Evolutionary conservation across 2,329 filamentous ascomycete genomes (phyloP), one percentile per base, ranked within the genome.

Genomic region (Fusarium sp.): DNA sequence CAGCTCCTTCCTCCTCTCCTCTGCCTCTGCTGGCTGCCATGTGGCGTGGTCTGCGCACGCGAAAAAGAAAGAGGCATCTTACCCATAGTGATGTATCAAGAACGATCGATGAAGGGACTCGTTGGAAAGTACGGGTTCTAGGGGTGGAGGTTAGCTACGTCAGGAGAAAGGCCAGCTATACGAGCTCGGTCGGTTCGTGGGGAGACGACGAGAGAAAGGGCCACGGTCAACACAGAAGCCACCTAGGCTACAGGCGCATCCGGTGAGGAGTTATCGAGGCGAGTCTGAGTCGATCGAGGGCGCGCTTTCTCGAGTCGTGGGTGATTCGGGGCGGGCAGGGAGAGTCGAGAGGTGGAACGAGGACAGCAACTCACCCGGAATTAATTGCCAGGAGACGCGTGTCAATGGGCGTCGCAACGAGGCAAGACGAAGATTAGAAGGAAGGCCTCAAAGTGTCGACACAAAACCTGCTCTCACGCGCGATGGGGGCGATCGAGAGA

Each of bases 51-150:
- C 70, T 47, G 62, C 37, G 65, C 72, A 56, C 58, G 67, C 64
- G 69, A 73, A 62, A 79, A 81, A 80, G 78, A 83, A 82, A 79
- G 76, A 78, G 65, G 66, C 64, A 73, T 80, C 83, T 84, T 84
- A 84, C 83, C 83, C 83, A 84, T 84, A 81, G 79, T 79, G 78
- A 83, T 82, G 71, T 82, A 80, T 81, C 81, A 83, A 79, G 81
- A 82, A 77, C 81, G 80, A 73, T 80, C 81, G 80, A 74, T 75
- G 74, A 78, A 72, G 77, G 65, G 66, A 75, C 69, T 75, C 64
- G 72, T 71, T 75, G 76, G 79, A 80, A 83, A 78, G 81, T 71
- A 71, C 78, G 75, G 69, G 66, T 78, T 79, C 80, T 74, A 65
- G 43, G 58, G 40, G 52, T 30, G 47, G 17, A 33, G 63, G 78